Evolutionary conservation across 2,329 filamentous ascomycete genomes (phyloP).

Genomic region (Penicillium sp.): DNA sequence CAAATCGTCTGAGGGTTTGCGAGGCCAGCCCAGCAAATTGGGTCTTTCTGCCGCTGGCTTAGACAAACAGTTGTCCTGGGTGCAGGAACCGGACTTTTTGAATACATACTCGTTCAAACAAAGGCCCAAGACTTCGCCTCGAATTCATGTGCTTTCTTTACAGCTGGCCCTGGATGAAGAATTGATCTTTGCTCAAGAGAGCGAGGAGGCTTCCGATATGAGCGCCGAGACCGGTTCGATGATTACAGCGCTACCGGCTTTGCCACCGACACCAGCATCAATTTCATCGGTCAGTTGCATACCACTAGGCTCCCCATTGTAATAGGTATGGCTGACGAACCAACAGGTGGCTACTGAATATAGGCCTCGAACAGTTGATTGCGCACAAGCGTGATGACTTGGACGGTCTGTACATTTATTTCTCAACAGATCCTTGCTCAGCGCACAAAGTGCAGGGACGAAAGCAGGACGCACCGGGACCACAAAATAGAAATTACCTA

Average conservation of each 20-base stretch:
- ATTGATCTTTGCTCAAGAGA: background rate
- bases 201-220: background rate
- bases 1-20: conserved; percentile 20
- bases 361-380: conserved; percentile 12
- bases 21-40: conserved; percentile 4
- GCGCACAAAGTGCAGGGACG: no score
- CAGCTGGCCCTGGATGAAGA: conserved; percentile 26
- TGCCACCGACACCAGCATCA: conserved; percentile 3
- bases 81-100: conserved; percentile 26
- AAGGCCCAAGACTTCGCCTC: conserved; percentile 26
- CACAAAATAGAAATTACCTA: no score
- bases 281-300: conserved; percentile 1
- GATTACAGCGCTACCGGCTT: conserved; percentile 15
- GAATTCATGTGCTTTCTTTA: conserved; percentile 32
- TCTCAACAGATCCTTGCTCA: background rate
- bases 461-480: no score
- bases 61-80: conserved; percentile 31
- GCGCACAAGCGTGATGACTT: conserved; percentile 6
- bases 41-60: conserved; percentile 15
- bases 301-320: background rate
- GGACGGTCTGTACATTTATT: background rate
- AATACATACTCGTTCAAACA: conserved; percentile 33
- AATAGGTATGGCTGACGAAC: background rate
- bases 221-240: conserved; percentile 9
- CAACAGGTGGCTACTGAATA: background rate